A percentile compares a stretch with the other conserved stretches of the same genome.
These are phyloP conservation scores for Stropharia rugosoannulata DNA, from an alignment of 768 basidiomycete species.

Conservation along the genomic window DNA sequence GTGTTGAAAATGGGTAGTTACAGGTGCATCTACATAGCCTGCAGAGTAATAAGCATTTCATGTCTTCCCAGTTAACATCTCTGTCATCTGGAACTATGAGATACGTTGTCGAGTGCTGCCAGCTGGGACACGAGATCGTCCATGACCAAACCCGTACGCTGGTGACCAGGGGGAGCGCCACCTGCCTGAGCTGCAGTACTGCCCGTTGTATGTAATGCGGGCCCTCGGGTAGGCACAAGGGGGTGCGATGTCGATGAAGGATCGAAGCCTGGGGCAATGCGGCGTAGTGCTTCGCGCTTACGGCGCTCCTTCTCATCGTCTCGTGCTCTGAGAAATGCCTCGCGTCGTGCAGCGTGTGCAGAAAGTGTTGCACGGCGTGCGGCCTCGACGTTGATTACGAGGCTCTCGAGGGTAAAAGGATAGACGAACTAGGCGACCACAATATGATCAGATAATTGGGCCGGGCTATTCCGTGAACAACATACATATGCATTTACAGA, in stretches of 20 bases:
- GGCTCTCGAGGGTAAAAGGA: slow-evolving; percentile 90
- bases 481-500: slow-evolving; percentile 85
- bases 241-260: slow-evolving; percentile 47
- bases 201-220: slow-evolving; percentile 2
- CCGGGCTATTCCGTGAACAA: neutral
- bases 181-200: neutral
- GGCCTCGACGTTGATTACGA: slow-evolving; percentile 74
- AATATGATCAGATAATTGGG: slow-evolving; percentile 3
- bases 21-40: too few relatives aligned
- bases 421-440: slow-evolving; percentile 77
- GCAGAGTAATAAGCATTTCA: neutral
- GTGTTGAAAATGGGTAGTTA: too few relatives aligned
- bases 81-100: slow-evolving; percentile 2
- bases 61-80: too few relatives aligned
- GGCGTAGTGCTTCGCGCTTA: slow-evolving; percentile 65
- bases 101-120: slow-evolving; percentile 54
- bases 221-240: slow-evolving; percentile 49
- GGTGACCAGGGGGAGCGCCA: slow-evolving; percentile 11
- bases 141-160: slow-evolving; percentile 59
- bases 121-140: slow-evolving; percentile 81
- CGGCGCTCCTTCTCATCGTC: slow-evolving; percentile 75
- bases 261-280: slow-evolving; percentile 85
- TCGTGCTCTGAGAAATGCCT: slow-evolving; percentile 67
- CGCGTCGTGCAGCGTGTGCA: slow-evolving; percentile 63
- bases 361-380: slow-evolving; percentile 68